Percentiles rank a stretch among this genome's conserved stretches.
Conservation (phyloP, 2,329 filamentous ascomycete species). For the Lasiodiplodia gonubiensis region DNA sequence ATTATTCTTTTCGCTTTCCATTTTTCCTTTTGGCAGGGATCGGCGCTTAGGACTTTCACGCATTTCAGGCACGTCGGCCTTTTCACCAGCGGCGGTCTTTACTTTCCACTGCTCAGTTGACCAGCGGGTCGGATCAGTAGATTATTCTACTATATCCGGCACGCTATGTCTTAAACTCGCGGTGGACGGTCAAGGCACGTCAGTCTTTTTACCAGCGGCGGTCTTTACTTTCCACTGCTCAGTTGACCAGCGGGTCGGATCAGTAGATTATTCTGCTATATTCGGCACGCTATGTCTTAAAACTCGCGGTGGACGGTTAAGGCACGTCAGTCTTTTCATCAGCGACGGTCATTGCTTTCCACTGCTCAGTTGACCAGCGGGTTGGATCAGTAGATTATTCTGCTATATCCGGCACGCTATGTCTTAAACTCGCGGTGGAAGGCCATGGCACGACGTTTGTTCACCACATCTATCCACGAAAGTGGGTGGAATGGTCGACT, state of each 20-base stretch:
- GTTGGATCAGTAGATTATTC: neutral
- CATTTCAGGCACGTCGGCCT: neutral
- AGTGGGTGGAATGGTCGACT: constrained; percentile 4
- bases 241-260: neutral
- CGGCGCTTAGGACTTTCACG: neutral
- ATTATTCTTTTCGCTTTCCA: neutral
- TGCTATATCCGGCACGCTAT: neutral
- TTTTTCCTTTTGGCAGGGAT: neutral
- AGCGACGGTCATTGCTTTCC: neutral
- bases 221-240: neutral
- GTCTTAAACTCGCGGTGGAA: neutral
- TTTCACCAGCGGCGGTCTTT: constrained; percentile 6
- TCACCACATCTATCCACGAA: neutral
- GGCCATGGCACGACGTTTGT: neutral
- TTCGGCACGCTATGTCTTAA: neutral
- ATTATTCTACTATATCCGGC: neutral
- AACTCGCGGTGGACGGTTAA: neutral
- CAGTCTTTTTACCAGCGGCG: neutral
- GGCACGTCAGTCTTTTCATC: neutral
- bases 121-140: neutral
- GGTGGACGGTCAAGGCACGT: neutral
- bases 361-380: neutral
- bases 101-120: neutral
- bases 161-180: neutral
- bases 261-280: neutral